Percentiles rank a stretch among this genome's conserved stretches.
Evolutionary conservation across 371 early-diverging fungal species (phyloP).

Genomic region (Actinomucor elegans): DNA sequence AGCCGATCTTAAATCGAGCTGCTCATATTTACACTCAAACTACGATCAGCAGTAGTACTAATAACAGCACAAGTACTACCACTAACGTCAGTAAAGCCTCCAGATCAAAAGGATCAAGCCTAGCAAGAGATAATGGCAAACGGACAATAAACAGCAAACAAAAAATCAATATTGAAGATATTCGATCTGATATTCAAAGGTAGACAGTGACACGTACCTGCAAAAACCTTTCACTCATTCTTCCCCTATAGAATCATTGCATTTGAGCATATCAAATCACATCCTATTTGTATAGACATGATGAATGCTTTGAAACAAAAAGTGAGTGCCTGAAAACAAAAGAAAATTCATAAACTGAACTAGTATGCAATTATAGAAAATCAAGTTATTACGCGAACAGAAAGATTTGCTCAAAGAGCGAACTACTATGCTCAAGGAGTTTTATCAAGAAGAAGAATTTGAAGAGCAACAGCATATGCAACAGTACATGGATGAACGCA

Average conservation of each 20-base stretch:
- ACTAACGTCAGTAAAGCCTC: not conserved
- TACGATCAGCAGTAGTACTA: not conserved
- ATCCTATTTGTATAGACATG: conserved; percentile 13
- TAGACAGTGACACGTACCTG: too few relatives aligned
- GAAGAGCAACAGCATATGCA: conserved; percentile 36
- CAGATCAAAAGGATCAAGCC: not conserved
- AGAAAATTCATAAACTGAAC: not conserved
- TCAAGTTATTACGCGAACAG: conserved; percentile 61
- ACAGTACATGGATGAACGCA: conserved; percentile 79
- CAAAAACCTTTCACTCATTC: not conserved
- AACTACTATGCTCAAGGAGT: conserved; percentile 39
- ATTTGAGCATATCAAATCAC: conserved; percentile 11
- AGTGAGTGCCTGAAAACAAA: conserved; percentile 7
- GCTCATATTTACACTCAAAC: not conserved
- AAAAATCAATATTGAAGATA: conserved; percentile 3
- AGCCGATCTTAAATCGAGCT: conserved; percentile 8
- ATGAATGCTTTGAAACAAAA: conserved; percentile 14
- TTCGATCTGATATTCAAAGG: conserved; percentile 5
- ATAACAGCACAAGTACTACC: not conserved
- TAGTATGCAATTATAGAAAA: conserved; percentile 3
- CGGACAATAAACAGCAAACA: not conserved
- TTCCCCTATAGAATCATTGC: conserved; percentile 6
- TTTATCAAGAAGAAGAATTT: conserved; percentile 33
- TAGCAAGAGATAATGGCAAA: not conserved
- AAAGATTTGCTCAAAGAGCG: conserved; percentile 67